Percentiles rank a stretch among this genome's conserved stretches.
These are phyloP conservation scores for Boletus rex-veris DNA, from an alignment of 768 basidiomycete species.

Conservation along the genomic window DNA sequence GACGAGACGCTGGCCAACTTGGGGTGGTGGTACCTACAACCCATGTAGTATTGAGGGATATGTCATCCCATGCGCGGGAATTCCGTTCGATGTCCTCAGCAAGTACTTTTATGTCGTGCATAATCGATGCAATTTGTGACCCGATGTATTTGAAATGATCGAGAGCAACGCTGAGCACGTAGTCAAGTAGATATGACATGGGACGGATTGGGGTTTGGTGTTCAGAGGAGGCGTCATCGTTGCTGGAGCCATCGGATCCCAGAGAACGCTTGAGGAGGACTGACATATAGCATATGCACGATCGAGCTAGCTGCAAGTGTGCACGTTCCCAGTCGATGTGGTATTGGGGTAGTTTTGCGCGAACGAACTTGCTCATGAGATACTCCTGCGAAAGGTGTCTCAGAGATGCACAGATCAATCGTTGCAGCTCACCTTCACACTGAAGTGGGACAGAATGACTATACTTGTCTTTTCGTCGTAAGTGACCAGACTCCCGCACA, in stretches of 20 bases:
- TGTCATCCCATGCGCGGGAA: neutral
- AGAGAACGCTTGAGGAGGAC: neutral
- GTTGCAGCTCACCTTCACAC: neutral
- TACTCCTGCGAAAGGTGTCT: neutral
- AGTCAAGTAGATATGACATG: neutral
- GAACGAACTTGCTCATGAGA: neutral
- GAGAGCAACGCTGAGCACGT: neutral
- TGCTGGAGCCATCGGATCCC: neutral
- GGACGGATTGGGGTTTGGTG: neutral
- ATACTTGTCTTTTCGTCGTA: neutral
- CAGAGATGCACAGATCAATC: neutral
- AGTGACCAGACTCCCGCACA: constrained; percentile 5
- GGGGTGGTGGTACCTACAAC: neutral
- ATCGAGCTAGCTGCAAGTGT: neutral
- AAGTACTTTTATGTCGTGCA: neutral
- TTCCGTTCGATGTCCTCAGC: neutral
- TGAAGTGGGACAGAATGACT: constrained; percentile 2
- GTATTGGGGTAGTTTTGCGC: neutral
- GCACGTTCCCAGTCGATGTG: neutral
- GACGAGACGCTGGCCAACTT: neutral
- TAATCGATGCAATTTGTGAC: neutral
- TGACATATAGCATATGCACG: constrained; percentile 5
- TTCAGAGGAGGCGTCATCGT: neutral
- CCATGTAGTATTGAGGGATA: neutral
- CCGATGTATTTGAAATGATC: neutral